These are phyloP conservation scores for Westerdykella ornata DNA, from an alignment of 2,329 filamentous ascomycete genomes.

Conservation along the genomic window DNA sequence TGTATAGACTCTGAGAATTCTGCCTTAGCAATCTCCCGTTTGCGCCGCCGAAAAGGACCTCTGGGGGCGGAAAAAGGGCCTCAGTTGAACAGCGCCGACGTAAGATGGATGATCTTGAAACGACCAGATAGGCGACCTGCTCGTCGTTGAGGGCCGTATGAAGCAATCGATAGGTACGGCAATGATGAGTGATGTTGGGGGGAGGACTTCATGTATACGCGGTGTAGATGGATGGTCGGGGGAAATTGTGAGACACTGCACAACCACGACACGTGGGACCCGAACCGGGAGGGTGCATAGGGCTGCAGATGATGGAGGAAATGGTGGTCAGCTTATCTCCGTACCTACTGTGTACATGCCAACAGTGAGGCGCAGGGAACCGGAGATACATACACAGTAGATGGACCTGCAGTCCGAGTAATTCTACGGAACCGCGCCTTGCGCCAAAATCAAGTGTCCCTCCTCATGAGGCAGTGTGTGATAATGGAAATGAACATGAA, in stretches of 20 bases:
- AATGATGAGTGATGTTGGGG: background rate
- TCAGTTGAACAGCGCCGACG: constrained; percentile 9
- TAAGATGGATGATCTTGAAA: constrained; percentile 19
- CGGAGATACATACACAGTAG: too few species aligned
- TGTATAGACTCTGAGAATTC: constrained; percentile 5
- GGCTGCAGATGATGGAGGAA: constrained; percentile 23
- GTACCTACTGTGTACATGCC: background rate
- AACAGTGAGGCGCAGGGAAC: too few species aligned
- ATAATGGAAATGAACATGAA: too few species aligned
- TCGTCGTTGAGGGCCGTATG: background rate
- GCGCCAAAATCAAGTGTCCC: too few species aligned
- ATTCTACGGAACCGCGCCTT: too few species aligned
- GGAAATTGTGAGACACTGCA: constrained; percentile 20
- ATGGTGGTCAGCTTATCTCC: constrained; percentile 22
- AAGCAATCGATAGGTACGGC: background rate
- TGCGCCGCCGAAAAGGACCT: constrained; percentile 5
- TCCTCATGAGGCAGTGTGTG: too few species aligned
- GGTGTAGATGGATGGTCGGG: background rate
- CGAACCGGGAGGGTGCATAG: constrained; percentile 28
- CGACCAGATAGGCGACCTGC: background rate
- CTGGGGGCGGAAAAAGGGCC: constrained; percentile 12
- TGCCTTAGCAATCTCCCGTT: constrained; percentile 5
- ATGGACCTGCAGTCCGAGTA: too few species aligned
- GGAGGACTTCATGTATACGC: background rate
- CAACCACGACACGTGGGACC: constrained; percentile 22